Base-by-base conservation (phyloP, 2,329 filamentous ascomycete genomes). In the Aspergillus transmontanensis region DNA sequence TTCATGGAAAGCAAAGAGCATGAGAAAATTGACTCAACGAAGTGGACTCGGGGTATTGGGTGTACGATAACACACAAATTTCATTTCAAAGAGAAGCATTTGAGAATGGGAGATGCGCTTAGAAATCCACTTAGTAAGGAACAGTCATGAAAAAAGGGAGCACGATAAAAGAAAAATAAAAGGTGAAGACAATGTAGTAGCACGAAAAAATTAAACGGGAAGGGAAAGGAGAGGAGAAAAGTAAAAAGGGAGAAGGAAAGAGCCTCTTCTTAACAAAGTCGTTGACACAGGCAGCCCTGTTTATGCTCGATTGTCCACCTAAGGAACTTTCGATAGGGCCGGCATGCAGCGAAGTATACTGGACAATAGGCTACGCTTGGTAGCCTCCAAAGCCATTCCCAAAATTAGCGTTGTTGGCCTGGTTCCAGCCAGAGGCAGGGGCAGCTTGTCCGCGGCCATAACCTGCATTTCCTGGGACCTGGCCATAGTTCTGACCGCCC, bases 401-500 rank as follows among this genome's bases (percentile, higher is more conserved):
- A 68, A 82, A 83, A 64, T 80, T 82, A 64, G 75, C 75, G 67
- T 78, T 80, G 68, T 75, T 77, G 61, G 83, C 83, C 72, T 85
- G 83, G 64, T 81, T 82, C 82, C 85, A 86, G 72, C 84, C 83
- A 66, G 77, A 74, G 59, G 79, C 78, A 69, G 84, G 82, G 61
- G 82, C 79, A 66, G 84, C 84, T 66, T 84, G 84, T 68, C 91
- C 92, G 75, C 93, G 92, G 66, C 92, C 92, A 75, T 93, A 97
- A 65, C 92, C 92, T 71, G 91, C 90, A 75, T 90, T 95, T 69
- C 82, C 83, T 86, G 90, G 67, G 84, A 89, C 73, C 85, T 90
- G 80, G 63, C 84, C 85, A 73, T 89, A 93, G 75, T 76, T 78
- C 68, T 82, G 80, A 54, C 74, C 78, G 60, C 77, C 75, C 73